Evolutionary conservation across 768 basidiomycete genomes (phyloP), one percentile per base, ranked within the genome.

Genomic region (Collybiopsis luxurians): DNA sequence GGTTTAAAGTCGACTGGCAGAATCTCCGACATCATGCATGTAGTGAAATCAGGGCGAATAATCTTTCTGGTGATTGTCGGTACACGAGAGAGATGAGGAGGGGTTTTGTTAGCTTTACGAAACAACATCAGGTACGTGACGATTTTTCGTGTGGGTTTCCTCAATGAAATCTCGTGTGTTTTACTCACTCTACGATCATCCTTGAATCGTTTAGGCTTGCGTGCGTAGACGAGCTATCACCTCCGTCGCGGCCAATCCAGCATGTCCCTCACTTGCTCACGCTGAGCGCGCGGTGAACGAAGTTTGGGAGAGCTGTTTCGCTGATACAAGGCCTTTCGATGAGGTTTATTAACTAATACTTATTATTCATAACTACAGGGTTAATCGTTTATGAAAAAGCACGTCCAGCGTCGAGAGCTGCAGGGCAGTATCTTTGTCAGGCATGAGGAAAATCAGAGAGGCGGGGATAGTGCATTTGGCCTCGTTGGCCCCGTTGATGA

Each of bases 31-130:
- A 97, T 75, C 94, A 97, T 68, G 97, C 96, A 2, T 99, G 97
- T 69, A 94, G 90, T 66, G 96, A 98, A 96, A 97, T 99, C 67
- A 87, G 97, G 43, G 95, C 97, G 0, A 96, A 94, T 60, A 96
- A 85, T 69, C 71, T 98, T 49, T 92, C 92, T 60, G 95, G 96
- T 7, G 96, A 98, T 71, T 99, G 97, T 71, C 80, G 84, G 52
- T 96, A 84, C 76, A 80, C 81, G 31, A 82, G 94, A 59, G 95
- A 98, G 71, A 68, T 96, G 23, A 75, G 82, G 39, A 79, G 95
- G 28, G 90, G 92, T 4, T 81, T 89, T 66, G 76, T 87, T 58
- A 73, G 83, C 3, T 93, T 97, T 71, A 86, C 91, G 55, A 96
- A 95, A 72, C 94, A 97, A 65, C 95, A 98, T 71, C 93, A 96